These are phyloP conservation scores for Solanum chmielewskii DNA, from an alignment of 257 asterid species.

Conservation along the genomic window DNA sequence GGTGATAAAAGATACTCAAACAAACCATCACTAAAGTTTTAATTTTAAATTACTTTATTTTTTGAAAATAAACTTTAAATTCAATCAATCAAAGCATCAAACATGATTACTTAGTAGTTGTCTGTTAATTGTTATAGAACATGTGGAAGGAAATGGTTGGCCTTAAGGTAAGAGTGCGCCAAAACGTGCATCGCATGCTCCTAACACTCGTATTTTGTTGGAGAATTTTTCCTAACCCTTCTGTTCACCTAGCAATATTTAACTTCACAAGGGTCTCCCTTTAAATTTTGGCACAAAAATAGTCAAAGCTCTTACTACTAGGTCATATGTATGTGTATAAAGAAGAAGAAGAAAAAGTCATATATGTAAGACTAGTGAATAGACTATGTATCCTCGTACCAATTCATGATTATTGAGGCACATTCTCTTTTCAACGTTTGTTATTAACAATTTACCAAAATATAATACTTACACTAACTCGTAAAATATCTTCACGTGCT, in stretches of 20 bases:
- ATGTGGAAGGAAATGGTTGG: conserved; percentile 1
- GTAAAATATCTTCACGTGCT: neutral
- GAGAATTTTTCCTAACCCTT: neutral
- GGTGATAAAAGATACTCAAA: neutral
- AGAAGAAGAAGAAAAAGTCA: neutral
- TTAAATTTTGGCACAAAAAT: neutral
- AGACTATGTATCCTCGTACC: neutral
- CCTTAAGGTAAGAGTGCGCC: neutral
- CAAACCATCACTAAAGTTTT: neutral
- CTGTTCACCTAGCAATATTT: neutral
- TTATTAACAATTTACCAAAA: neutral
- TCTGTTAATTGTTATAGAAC: neutral
- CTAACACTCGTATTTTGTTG: neutral
- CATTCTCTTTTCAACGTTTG: neutral
- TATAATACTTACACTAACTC: neutral
- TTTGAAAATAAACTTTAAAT: neutral
- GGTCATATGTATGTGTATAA: neutral
- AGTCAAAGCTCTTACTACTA: neutral
- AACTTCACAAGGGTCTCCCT: neutral
- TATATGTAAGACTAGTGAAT: neutral
- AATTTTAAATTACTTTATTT: neutral
- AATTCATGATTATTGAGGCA: neutral
- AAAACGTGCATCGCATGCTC: neutral
- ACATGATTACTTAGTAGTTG: neutral
- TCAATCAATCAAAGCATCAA: neutral